phyloP scores from a whole-genome alignment of 2,329 filamentous ascomycete species.

The Helicocarpus griseus region DNA sequence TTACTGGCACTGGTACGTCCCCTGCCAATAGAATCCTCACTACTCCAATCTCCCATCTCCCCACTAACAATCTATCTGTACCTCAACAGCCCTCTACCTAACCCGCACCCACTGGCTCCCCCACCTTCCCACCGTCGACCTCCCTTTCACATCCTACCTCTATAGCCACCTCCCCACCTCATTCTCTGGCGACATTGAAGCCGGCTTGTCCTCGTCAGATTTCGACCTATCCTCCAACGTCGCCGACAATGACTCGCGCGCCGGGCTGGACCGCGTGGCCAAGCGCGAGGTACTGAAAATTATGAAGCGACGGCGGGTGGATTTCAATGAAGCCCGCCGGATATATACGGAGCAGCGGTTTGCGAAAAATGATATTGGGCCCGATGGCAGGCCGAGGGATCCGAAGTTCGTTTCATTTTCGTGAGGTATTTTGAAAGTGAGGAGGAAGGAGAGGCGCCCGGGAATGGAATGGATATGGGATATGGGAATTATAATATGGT shows the following conservation, averaged over 20 bases:
- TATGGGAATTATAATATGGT: not conserved
- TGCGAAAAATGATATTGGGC: constrained; percentile 74
- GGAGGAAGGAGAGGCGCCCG: not conserved
- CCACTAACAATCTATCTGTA: constrained; percentile 4
- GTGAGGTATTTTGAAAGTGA: constrained; percentile 27
- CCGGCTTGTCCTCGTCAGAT: constrained; percentile 68
- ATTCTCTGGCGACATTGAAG: constrained; percentile 79
- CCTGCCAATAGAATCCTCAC: constrained; percentile 15
- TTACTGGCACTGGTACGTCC: constrained; percentile 56
- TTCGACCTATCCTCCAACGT: constrained; percentile 81
- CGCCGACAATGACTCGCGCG: constrained; percentile 64
- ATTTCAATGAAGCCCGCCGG: constrained; percentile 83
- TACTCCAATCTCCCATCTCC: constrained; percentile 5
- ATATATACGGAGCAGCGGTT: constrained; percentile 81
- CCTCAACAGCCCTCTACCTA: constrained; percentile 57
- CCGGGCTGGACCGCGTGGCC: constrained; percentile 67
- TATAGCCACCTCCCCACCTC: constrained; percentile 69
- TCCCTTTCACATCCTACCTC: too few relatives aligned
- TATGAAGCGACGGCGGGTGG: constrained; percentile 75
- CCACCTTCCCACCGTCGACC: constrained; percentile 53
- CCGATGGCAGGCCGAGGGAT: constrained; percentile 79
- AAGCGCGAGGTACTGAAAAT: constrained; percentile 79
- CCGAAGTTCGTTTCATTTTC: constrained; percentile 95
- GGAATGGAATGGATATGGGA: not conserved
- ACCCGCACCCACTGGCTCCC: constrained; percentile 70